A percentile compares a stretch with the other conserved stretches of the same genome.
These are phyloP conservation scores for Stachybotrys chlorohalonatus DNA, from an alignment of 2,329 filamentous ascomycete species.

Conservation along the genomic window DNA sequence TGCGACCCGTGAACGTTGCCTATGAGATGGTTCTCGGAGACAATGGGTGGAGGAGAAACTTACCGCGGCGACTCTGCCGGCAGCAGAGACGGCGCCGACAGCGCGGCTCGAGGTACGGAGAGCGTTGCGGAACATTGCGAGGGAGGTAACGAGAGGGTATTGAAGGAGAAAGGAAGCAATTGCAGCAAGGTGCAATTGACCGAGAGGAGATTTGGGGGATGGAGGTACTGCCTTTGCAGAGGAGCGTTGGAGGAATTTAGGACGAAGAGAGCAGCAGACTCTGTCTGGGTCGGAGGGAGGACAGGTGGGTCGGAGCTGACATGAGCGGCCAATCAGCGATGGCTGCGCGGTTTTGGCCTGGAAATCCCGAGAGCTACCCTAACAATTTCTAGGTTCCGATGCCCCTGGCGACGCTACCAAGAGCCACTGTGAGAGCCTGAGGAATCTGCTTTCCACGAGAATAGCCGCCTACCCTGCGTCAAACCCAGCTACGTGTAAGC, in stretches of 20 bases:
- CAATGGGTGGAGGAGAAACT: constrained; percentile 44
- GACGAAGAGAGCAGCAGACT: constrained; percentile 27
- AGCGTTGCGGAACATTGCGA: constrained; percentile 93
- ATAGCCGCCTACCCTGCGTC: neutral
- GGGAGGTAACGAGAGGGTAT: constrained; percentile 40
- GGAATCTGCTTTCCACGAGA: neutral
- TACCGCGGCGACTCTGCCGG: constrained; percentile 89
- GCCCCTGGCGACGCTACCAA: neutral
- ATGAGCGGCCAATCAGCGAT: constrained; percentile 21
- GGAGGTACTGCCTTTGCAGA: constrained; percentile 38
- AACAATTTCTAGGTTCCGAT: constrained; percentile 23
- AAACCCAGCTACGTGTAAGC: neutral
- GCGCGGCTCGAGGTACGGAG: constrained; percentile 93
- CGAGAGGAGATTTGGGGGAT: constrained; percentile 50
- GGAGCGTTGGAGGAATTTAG: constrained; percentile 36
- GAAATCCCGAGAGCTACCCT: constrained; percentile 26
- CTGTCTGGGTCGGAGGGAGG: constrained; percentile 26
- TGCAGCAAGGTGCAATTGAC: constrained; percentile 53
- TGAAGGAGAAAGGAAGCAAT: constrained; percentile 49
- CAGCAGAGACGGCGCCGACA: constrained; percentile 86
- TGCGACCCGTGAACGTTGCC: constrained; percentile 24
- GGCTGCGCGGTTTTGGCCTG: constrained; percentile 28
- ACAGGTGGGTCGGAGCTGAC: constrained; percentile 25
- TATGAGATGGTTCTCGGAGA: constrained; percentile 33
- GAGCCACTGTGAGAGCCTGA: neutral